These are phyloP conservation scores for Cystobasidium sp. DNA, from an alignment of 1,284 basidiomycete species.

Conservation along the genomic window DNA sequence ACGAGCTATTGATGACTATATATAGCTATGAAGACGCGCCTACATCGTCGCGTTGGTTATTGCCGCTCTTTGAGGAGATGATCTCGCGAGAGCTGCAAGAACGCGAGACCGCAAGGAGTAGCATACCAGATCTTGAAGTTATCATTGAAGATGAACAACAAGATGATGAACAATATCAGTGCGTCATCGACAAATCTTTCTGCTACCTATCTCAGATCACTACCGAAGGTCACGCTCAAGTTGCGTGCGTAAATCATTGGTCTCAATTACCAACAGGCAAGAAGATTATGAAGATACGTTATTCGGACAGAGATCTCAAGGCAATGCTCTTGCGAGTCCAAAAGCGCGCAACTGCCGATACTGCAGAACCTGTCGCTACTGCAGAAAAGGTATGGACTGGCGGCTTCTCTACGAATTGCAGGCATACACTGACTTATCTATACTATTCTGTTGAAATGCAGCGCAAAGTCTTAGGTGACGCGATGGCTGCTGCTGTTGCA, in stretches of 20 bases:
- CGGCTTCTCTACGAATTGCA: neutral
- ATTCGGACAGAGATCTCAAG: constrained; percentile 47
- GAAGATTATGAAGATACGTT: constrained; percentile 51
- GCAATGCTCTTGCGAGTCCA: constrained; percentile 42
- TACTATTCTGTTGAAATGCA: neutral
- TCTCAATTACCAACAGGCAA: constrained; percentile 74
- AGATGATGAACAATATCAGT: constrained; percentile 85
- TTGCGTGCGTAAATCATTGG: constrained; percentile 85
- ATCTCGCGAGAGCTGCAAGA: constrained; percentile 76
- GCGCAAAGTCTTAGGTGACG: neutral
- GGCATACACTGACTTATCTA: neutral
- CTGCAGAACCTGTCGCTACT: neutral
- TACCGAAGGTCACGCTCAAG: constrained; percentile 62
- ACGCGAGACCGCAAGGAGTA: constrained; percentile 64
- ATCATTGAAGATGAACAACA: constrained; percentile 76
- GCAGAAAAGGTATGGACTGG: neutral
- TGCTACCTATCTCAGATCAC: constrained; percentile 92
- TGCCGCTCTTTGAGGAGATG: constrained; percentile 85
- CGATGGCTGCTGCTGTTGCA: neutral
- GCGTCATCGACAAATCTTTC: constrained; percentile 88
- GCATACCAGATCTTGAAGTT: constrained; percentile 65
- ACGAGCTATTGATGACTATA: constrained; percentile 93
- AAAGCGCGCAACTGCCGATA: constrained; percentile 6
- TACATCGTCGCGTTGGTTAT: constrained; percentile 88
- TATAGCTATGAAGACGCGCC: constrained; percentile 91